A percentile compares a stretch with the other conserved stretches of the same genome.
Evolutionary conservation across 768 basidiomycete genomes (phyloP).

Genomic region (Tephrocybe sp.): DNA sequence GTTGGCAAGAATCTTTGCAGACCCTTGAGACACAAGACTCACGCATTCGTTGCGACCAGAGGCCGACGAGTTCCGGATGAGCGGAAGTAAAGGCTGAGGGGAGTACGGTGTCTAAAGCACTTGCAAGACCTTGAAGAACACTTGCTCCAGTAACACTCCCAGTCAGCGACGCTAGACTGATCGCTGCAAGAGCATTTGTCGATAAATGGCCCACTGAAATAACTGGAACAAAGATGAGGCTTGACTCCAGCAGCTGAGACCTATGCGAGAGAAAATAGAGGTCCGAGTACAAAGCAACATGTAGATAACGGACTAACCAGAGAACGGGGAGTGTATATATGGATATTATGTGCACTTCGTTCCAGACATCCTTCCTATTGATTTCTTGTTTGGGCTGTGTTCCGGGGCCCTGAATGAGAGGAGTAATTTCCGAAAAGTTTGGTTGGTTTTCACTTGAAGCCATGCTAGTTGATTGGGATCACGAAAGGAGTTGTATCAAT

Average conservation of each 20-base stretch:
- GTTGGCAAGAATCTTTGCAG: no score
- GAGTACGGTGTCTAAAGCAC: conserved; percentile 87
- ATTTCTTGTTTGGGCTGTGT: not conserved
- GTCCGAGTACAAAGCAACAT: not conserved
- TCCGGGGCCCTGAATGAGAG: not conserved
- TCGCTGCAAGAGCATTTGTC: conserved; percentile 82
- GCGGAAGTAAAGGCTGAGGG: conserved; percentile 93
- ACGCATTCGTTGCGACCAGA: conserved; percentile 90
- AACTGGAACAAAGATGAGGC: conserved; percentile 78
- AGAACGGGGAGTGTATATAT: conserved; percentile 1
- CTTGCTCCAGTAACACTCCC: conserved; percentile 70
- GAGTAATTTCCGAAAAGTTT: not conserved
- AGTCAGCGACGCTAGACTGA: conserved; percentile 74
- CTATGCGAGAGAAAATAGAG: conserved; percentile 41
- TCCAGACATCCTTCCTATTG: not conserved
- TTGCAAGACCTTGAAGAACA: conserved; percentile 77
- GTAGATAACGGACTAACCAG: not conserved
- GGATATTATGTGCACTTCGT: not conserved
- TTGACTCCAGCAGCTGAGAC: conserved; percentile 80
- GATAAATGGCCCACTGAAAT: conserved; percentile 89
- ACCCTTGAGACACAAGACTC: no score
- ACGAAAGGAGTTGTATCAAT: no score
- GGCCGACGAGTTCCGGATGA: conserved; percentile 78
- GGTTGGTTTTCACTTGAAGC: no score
- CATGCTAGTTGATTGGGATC: no score